Percentiles rank a stretch among this genome's conserved stretches.
Evolutionary conservation across 305 asterid genomes (phyloP).

Genomic region (Salvia sclarea): DNA sequence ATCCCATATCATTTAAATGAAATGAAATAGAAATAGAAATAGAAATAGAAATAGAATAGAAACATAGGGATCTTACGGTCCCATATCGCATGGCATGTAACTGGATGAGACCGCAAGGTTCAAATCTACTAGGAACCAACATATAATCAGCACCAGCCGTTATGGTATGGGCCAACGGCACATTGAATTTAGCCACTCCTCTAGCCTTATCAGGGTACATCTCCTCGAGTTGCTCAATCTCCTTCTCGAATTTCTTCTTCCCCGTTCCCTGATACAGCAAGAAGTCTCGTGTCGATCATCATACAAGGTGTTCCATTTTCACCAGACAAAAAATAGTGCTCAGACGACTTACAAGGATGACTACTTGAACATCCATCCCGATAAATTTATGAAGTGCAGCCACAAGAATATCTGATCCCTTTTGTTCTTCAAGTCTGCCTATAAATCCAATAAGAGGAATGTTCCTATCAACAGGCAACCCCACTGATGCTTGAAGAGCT

Average conservation of each 20-base stretch:
- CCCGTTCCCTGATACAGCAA: conserved; percentile 72
- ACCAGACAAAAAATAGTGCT: neutral
- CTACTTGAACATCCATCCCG: conserved; percentile 66
- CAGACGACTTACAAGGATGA: conserved; percentile 69
- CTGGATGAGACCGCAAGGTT: conserved; percentile 96
- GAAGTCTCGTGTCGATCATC: neutral
- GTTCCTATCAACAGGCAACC: conserved; percentile 72
- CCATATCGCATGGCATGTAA: conserved; percentile 97
- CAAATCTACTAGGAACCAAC: conserved; percentile 87
- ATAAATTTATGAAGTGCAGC: conserved; percentile 80
- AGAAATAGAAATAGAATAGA: neutral
- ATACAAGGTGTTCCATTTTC: neutral
- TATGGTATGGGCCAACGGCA: conserved; percentile 79
- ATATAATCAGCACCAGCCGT: conserved; percentile 84
- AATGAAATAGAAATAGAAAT: neutral
- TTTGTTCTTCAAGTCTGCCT: conserved; percentile 92
- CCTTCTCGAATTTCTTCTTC: conserved; percentile 71
- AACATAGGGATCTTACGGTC: conserved; percentile 76
- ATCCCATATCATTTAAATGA: neutral
- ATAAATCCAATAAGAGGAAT: conserved; percentile 87
- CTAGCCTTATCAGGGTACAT: conserved; percentile 76
- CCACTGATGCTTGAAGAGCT: conserved; percentile 85
- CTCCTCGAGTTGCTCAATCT: conserved; percentile 79
- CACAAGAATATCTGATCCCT: conserved; percentile 85
- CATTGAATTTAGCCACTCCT: conserved; percentile 85